Evolutionary conservation across 352 stramenopile genomes (phyloP), one percentile per base, ranked within the genome.

Genomic region (Pythium chondricola): DNA sequence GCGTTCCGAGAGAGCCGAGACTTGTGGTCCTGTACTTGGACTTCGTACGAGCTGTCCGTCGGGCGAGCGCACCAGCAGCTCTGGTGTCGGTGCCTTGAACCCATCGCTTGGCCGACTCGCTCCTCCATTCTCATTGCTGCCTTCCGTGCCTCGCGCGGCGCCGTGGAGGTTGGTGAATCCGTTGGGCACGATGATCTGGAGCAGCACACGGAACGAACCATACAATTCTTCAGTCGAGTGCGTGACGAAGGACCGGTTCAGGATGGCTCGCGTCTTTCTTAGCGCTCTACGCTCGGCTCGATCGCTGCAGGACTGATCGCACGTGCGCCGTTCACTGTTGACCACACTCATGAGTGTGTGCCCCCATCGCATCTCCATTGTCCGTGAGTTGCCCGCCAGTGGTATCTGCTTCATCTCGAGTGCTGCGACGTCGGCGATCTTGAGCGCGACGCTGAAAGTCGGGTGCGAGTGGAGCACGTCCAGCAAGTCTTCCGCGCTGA

Each of bases 111-210:
- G n/a, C n/a, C n/a, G n/a, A n/a, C n/a, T n/a, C n/a, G n/a, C n/a
- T n/a, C n/a, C n/a, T n/a, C n/a, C n/a, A n/a, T n/a, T n/a, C n/a
- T n/a, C n/a, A n/a, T n/a, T n/a, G n/a, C n/a, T n/a, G n/a, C n/a
- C n/a, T n/a, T n/a, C n/a, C n/a, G n/a, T n/a, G n/a, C n/a, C n/a
- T 35, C 8, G 37, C 10, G 52, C 38, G 3, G 25, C 16, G 5
- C 56, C 56, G 24, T 60, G 50, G 6, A 59, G 39, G 20, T 65
- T 49, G 16, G 77, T 36, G 27, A 72, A 59, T 0, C 74, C 74
- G 14, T 85, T 85, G 1, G 74, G 60, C 14, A 83, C 63, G 21
- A 85, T 51, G 9, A 85, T 62, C 46, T 82, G 71, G 3, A 85
- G 39, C 1, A 85, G 51, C 4, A 67, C 47, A 4, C 61, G 60